phyloP scores from a whole-genome alignment of 2,329 filamentous ascomycete species.

The Plenodomus lindquistii region DNA sequence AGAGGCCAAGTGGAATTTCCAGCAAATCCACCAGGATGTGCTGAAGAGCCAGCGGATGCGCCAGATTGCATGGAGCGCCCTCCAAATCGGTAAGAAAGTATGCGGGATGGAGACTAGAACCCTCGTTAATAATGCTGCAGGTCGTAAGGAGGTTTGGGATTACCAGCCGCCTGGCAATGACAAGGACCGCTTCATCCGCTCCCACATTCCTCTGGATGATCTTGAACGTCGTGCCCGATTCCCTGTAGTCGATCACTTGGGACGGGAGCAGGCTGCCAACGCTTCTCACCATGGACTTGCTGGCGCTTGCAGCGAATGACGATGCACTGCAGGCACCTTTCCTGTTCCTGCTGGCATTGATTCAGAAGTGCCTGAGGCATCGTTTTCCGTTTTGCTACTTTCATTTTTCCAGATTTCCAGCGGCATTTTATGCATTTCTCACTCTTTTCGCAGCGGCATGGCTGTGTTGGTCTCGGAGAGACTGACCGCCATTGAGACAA shows the following conservation, averaged over 20 bases:
- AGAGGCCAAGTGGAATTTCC: constrained; percentile 76
- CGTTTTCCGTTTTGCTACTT: too few species aligned
- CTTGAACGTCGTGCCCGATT: constrained; percentile 76
- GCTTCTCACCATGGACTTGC: constrained; percentile 42
- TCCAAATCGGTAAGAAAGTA: constrained; percentile 65
- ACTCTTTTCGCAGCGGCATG: too few species aligned
- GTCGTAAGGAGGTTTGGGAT: constrained; percentile 72
- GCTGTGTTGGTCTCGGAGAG: too few species aligned
- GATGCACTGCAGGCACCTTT: not conserved
- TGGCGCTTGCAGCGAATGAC: constrained; percentile 41
- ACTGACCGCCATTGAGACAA: too few species aligned
- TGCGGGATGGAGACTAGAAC: not conserved
- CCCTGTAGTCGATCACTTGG: constrained; percentile 59
- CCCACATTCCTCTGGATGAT: constrained; percentile 78
- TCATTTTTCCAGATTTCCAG: too few species aligned
- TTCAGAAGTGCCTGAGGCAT: too few species aligned
- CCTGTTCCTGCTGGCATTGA: not conserved
- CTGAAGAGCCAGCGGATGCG: constrained; percentile 77
- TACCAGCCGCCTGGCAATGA: constrained; percentile 75
- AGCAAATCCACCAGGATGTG: constrained; percentile 74
- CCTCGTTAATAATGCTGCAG: constrained; percentile 13
- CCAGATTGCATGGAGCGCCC: constrained; percentile 76
- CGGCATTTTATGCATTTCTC: not conserved
- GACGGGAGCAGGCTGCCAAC: constrained; percentile 40
- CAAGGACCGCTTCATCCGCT: constrained; percentile 74